Evolutionary conservation across 495 filamentous ascomycete genomes (phyloP).

Genomic region (Aspergillus carlsbadensis): DNA sequence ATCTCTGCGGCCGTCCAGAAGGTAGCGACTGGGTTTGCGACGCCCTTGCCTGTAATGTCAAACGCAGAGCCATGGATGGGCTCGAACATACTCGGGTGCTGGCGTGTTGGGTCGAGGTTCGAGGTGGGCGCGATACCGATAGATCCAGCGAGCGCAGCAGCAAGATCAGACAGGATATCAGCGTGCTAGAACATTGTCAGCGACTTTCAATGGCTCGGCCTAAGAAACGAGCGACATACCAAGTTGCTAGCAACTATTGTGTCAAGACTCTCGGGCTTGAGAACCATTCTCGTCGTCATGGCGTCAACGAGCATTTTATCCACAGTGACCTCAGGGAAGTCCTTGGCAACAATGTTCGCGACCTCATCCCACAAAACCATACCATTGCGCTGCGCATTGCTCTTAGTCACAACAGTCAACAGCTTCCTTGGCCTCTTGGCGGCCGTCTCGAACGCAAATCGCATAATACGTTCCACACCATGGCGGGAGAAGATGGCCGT

Average conservation of each 20-base stretch:
- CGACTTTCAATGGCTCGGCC: background rate
- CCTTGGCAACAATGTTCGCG: slow-evolving; percentile 40
- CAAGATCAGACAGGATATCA: slow-evolving; percentile 59
- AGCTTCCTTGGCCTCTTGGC: slow-evolving; percentile 45
- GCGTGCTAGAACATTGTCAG: slow-evolving; percentile 41
- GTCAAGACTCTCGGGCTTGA: slow-evolving; percentile 52
- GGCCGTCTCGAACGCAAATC: slow-evolving; percentile 55
- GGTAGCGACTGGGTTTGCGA: slow-evolving; percentile 70
- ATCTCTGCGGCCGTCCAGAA: slow-evolving; percentile 71
- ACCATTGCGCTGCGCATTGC: slow-evolving; percentile 57
- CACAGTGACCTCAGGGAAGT: slow-evolving; percentile 52
- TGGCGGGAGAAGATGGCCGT: slow-evolving; percentile 54
- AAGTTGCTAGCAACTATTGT: slow-evolving; percentile 59
- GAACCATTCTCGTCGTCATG: slow-evolving; percentile 57
- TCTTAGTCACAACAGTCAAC: slow-evolving; percentile 59
- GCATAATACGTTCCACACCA: slow-evolving; percentile 55
- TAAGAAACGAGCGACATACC: slow-evolving; percentile 22
- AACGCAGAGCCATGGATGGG: slow-evolving; percentile 68
- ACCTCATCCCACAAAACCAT: slow-evolving; percentile 61
- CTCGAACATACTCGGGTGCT: slow-evolving; percentile 65
- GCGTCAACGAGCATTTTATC: slow-evolving; percentile 63
- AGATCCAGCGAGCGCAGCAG: slow-evolving; percentile 54
- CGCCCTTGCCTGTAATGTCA: slow-evolving; percentile 69
- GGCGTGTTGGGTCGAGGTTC: slow-evolving; percentile 62
- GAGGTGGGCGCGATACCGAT: slow-evolving; percentile 61